Percentiles rank a stretch among this genome's conserved stretches.
Conservation (phyloP, 768 basidiomycete genomes). For the Leccinum subtestaceum region DNA sequence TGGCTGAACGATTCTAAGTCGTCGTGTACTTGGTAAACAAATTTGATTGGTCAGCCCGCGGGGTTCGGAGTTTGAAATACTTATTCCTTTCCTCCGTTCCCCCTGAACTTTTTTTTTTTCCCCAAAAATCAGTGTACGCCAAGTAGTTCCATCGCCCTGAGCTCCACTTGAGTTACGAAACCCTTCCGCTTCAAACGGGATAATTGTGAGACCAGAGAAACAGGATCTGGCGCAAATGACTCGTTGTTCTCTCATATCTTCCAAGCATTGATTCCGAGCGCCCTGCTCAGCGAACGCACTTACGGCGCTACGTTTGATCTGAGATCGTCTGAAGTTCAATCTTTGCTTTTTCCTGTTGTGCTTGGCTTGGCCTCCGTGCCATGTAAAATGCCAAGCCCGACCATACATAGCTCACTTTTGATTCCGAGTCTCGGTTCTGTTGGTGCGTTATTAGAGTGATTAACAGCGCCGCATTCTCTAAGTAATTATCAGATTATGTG, state of each 20-base stretch:
- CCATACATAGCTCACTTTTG: neutral
- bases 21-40: conserved; percentile 1
- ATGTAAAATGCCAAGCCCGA: neutral
- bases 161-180: neutral
- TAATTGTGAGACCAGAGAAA: neutral
- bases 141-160: neutral
- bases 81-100: neutral
- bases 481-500: too few relatives aligned
- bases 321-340: neutral
- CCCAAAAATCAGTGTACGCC: too few relatives aligned
- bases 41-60: conserved; percentile 17
- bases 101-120: too few relatives aligned
- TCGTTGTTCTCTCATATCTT: neutral
- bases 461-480: too few relatives aligned
- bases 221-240: neutral
- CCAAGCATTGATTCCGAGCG: neutral
- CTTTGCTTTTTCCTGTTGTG: neutral
- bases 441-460: too few relatives aligned
- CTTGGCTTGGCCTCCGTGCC: neutral
- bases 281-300: too few relatives aligned
- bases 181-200: neutral
- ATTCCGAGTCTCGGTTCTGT: neutral
- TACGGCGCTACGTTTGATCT: neutral
- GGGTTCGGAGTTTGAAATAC: conserved; percentile 22
- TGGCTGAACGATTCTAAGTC: conserved; percentile 14